Base-by-base conservation (phyloP, 306 rosid species). In the Cicer pinnatifidum region DNA sequence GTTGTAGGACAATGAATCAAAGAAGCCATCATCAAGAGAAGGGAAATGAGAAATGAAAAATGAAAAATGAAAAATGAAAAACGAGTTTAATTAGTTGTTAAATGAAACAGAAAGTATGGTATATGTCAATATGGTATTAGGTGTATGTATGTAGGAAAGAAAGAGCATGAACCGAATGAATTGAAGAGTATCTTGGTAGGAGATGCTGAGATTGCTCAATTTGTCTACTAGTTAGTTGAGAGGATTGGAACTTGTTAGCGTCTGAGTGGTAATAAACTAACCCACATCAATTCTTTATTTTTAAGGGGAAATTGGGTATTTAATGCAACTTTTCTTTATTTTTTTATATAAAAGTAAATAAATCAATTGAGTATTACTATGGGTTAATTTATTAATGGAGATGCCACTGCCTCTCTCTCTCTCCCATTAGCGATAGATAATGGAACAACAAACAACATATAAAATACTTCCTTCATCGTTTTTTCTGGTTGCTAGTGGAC, bases 191-290 rank as follows among this genome's bases (percentile, higher is more conserved):
- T 89, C 90, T 69, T 60, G 15, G 1, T 9, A 78, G 86, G 78
- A 87, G 91, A 89, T 88, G 85, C 87, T 75, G 84, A 69, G 62
- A 84, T 81, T 75, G 82, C 40, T 9, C 75, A 76, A 53, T 80
- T 88, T 92, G 96, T 88, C 89, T 54, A 75, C 60, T 87, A 89
- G 66, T 59, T 59, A 35, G 89, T 78, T 60, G 56, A 77, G 35
- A 69, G 23, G 71, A 51, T 40, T 66, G n/a, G 23, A 38, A 28
- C 0, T 65, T 73, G 71, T 38, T 61, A 66, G 28, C 35, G 48
- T 0, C 5, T 41, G 45, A 41, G 66, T 59, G 19, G 44, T 12
- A 13, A 7, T 67, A 1, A 46, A 37, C 7, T 15, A 28, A 19
- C 10, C 54, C 58, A 61, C 73, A 15, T 11, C 39, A 40, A 53